phyloP scores from a whole-genome alignment of 2,329 filamentous ascomycete species.

The Ambrosiella xylebori region DNA sequence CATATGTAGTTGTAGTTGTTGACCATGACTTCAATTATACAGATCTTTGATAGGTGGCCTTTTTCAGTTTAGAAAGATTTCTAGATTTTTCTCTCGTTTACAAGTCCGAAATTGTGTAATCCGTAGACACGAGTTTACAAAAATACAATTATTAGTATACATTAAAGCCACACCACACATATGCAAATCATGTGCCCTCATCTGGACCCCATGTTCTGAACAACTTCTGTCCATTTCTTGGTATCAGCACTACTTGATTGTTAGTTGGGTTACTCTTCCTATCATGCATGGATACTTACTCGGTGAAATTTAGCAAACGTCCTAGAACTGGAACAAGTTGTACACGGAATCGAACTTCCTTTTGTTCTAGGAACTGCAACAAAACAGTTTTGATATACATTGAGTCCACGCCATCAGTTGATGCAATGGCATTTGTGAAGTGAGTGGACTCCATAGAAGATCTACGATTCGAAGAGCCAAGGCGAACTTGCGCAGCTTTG shows the following conservation, averaged over 20 bases:
- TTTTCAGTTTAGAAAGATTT: too few species aligned
- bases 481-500: slow-evolving; percentile 33
- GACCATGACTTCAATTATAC: too few species aligned
- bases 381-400: slow-evolving; percentile 68
- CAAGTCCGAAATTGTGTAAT: too few species aligned
- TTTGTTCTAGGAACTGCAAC: slow-evolving; percentile 65
- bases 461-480: slow-evolving; percentile 22
- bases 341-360: slow-evolving; percentile 56
- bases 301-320: slow-evolving; percentile 60
- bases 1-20: too few species aligned
- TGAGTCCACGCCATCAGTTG: slow-evolving; percentile 25
- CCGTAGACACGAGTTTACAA: too few species aligned
- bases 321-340: slow-evolving; percentile 65
- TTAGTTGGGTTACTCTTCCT: slow-evolving; percentile 13
- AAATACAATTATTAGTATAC: too few species aligned
- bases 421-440: slow-evolving; percentile 15
- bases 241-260: slow-evolving; percentile 15
- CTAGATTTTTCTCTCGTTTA: too few species aligned
- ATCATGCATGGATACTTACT: slow-evolving; percentile 31
- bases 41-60: too few species aligned
- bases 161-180: too few species aligned
- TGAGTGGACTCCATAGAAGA: slow-evolving; percentile 29
- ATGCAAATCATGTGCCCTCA: neutral
- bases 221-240: slow-evolving; percentile 17
- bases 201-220: slow-evolving; percentile 13